These are phyloP conservation scores for Coniosporium apollinis DNA, from an alignment of 495 filamentous ascomycete genomes.

Conservation along the genomic window DNA sequence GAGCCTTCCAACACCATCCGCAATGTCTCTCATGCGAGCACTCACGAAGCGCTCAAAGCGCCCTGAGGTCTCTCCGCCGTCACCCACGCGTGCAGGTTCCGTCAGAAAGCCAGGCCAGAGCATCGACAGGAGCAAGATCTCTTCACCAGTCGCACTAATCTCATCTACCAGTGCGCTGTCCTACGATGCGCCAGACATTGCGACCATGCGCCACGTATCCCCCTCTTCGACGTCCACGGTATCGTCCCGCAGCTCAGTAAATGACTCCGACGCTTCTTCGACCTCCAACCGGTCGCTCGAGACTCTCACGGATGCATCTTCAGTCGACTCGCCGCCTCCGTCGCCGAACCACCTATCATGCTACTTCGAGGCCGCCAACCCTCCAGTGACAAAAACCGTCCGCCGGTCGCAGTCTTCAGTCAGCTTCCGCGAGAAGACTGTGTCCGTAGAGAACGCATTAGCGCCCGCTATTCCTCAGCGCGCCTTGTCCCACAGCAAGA, in stretches of 20 bases:
- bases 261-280: conserved; percentile 12
- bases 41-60: conserved; percentile 12
- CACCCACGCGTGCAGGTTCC: conserved; percentile 9
- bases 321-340: conserved; percentile 39
- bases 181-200: conserved; percentile 68
- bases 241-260: conserved; percentile 30
- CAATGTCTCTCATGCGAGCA: conserved; percentile 12
- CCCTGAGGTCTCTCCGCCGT: conserved; percentile 8
- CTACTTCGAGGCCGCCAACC: conserved; percentile 48
- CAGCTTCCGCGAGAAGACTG: too few relatives aligned
- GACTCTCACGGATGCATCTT: conserved; percentile 59
- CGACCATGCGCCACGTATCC: conserved; percentile 22
- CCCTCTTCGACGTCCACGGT: conserved; percentile 38
- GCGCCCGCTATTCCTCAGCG: conserved; percentile 56
- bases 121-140: conserved; percentile 45
- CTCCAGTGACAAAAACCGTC: too few relatives aligned
- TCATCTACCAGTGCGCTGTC: conserved; percentile 94
- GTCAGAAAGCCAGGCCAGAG: conserved; percentile 24
- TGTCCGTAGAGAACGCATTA: too few relatives aligned
- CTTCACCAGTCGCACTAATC: conserved; percentile 65
- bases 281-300: conserved; percentile 34
- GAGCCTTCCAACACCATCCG: not conserved
- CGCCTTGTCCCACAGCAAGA: conserved; percentile 71
- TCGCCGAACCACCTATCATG: conserved; percentile 61
- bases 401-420: too few relatives aligned